A percentile compares a stretch with the other conserved stretches of the same genome.
These are phyloP conservation scores for Argentina anserina DNA, from an alignment of 306 rosid species.

Conservation along the genomic window DNA sequence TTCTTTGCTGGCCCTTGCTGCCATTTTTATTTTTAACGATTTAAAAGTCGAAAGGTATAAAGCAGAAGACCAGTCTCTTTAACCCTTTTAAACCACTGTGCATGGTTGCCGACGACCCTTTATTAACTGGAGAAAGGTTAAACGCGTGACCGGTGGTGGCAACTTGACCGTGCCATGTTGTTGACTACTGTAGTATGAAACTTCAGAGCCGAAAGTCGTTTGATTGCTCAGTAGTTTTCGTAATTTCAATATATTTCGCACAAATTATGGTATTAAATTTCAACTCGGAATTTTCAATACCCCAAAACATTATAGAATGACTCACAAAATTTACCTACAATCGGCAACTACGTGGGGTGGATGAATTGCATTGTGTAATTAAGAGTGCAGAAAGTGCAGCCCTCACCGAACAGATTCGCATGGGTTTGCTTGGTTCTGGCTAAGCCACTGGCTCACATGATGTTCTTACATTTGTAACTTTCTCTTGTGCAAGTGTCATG, in stretches of 20 bases:
- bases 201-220: no score
- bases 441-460: not conserved
- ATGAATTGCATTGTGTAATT: not conserved
- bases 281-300: no score
- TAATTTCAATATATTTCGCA: no score
- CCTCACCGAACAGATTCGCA: not conserved
- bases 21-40: not conserved
- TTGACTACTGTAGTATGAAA: not conserved
- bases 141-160: not conserved
- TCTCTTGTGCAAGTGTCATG: not conserved
- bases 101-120: not conserved
- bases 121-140: not conserved
- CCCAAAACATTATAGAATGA: not conserved
- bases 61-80: not conserved
- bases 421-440: not conserved
- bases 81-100: not conserved
- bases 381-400: not conserved
- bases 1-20: conserved; percentile 1
- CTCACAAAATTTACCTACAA: not conserved
- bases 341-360: not conserved
- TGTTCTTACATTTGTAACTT: not conserved
- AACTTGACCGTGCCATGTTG: not conserved
- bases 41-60: not conserved
- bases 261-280: no score
- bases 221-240: no score